A percentile compares a stretch with the other conserved stretches of the same genome.
phyloP scores from a whole-genome alignment of 78 protist species.

The Chrysochromulina parva region DNA sequence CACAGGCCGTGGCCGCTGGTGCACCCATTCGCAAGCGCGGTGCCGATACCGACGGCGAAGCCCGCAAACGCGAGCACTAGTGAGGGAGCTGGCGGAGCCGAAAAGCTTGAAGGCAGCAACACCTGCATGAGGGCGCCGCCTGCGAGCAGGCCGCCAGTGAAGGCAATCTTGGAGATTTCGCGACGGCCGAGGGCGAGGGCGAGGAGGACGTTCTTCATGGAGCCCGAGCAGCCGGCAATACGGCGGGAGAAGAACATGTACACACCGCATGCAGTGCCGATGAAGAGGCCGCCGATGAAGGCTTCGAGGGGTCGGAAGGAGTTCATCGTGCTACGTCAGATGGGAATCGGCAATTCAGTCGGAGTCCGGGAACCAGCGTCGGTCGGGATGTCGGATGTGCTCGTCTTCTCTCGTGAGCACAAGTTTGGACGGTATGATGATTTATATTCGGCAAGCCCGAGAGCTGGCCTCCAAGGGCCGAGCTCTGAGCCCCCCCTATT shows the following conservation, averaged over 20 bases:
- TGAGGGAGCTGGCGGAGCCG: not conserved
- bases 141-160: not conserved
- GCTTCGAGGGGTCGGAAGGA: not conserved
- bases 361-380: no score
- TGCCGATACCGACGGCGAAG: constrained; percentile 43
- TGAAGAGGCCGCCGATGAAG: not conserved
- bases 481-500: no score
- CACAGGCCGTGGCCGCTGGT: constrained; percentile 49
- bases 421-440: no score
- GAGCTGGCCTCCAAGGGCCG: no score
- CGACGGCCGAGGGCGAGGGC: not conserved
- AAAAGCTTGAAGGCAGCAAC: not conserved
- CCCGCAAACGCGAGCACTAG: not conserved
- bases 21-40: constrained; percentile 40
- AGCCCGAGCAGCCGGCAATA: not conserved
- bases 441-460: no score
- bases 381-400: no score
- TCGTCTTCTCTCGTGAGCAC: no score
- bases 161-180: not conserved
- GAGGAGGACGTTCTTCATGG: not conserved
- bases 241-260: not conserved
- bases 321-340: no score
- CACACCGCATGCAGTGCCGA: not conserved
- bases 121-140: not conserved
- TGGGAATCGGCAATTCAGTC: no score